These are phyloP conservation scores for Plasmodium falciparum DNA, from an alignment of 169 alveolate species.

Conservation along the genomic window DNA sequence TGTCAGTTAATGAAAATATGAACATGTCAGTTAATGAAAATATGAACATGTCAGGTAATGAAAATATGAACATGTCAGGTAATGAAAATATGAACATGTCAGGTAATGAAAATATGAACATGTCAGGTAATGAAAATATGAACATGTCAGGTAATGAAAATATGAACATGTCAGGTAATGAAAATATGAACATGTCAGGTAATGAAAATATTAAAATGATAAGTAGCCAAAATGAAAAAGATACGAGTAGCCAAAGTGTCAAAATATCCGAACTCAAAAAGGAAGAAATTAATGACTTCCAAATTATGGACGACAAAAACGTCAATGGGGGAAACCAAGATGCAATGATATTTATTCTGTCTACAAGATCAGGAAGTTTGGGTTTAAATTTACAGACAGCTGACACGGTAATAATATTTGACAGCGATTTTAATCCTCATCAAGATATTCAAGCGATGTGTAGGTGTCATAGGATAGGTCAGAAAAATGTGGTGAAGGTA, in stretches of 20 bases:
- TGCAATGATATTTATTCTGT: slow-evolving; percentile 83
- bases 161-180: background rate
- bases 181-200: background rate
- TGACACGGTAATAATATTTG: slow-evolving; percentile 97
- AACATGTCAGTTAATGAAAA: background rate
- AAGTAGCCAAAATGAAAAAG: background rate
- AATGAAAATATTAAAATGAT: background rate
- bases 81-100: background rate
- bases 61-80: background rate
- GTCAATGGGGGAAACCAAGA: slow-evolving; percentile 12
- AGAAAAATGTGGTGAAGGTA: slow-evolving; percentile 91
- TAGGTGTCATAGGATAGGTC: slow-evolving; percentile 94
- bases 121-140: background rate
- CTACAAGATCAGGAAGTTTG: slow-evolving; percentile 98
- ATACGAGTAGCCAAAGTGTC: background rate
- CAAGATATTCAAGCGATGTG: slow-evolving; percentile 96
- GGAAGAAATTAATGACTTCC: background rate
- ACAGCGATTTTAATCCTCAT: slow-evolving; percentile 95
- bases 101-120: background rate
- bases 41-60: background rate
- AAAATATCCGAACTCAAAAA: background rate
- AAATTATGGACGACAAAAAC: background rate
- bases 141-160: background rate
- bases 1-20: too few relatives aligned
- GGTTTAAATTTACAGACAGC: slow-evolving; percentile 98